A percentile compares a stretch with the other conserved stretches of the same genome.
These are phyloP conservation scores for Eucalyptus rudis DNA, from an alignment of 345 rosid genomes.

Conservation along the genomic window DNA sequence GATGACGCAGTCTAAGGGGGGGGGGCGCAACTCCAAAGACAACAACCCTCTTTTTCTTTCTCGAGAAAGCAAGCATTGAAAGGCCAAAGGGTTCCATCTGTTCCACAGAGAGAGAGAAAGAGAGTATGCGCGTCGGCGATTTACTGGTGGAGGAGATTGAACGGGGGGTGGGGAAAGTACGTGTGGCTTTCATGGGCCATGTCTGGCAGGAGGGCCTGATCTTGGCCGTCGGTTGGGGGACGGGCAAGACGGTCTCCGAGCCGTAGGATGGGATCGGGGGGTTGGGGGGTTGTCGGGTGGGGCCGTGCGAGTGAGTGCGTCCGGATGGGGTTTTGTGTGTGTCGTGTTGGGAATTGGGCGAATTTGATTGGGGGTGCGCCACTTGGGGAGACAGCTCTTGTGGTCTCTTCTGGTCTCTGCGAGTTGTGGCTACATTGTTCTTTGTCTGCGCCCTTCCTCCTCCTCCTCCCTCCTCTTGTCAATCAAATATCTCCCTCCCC, in stretches of 20 bases:
- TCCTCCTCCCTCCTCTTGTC: background rate
- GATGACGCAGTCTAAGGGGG: background rate
- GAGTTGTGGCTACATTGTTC: background rate
- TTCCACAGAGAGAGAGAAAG: background rate
- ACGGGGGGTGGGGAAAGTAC: background rate
- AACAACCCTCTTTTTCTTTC: background rate
- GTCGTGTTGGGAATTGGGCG: constrained; percentile 13
- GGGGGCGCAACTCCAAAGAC: background rate
- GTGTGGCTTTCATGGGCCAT: background rate
- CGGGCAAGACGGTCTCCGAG: background rate
- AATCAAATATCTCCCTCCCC: background rate
- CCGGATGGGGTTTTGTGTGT: background rate
- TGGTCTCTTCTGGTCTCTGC: background rate
- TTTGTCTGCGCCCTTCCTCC: background rate
- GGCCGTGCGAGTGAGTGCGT: background rate
- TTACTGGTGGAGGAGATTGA: background rate
- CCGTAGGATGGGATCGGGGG: background rate
- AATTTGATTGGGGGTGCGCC: constrained; percentile 7
- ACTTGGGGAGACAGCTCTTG: constrained; percentile 4
- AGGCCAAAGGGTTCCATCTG: background rate
- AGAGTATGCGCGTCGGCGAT: background rate
- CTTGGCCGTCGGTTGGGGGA: background rate
- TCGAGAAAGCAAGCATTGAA: background rate
- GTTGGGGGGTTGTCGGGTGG: background rate
- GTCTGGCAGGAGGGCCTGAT: background rate